These are phyloP conservation scores for Zhuliangozyma parablackwelliae DNA, from an alignment of 1,139 yeast genomes.

Conservation along the genomic window DNA sequence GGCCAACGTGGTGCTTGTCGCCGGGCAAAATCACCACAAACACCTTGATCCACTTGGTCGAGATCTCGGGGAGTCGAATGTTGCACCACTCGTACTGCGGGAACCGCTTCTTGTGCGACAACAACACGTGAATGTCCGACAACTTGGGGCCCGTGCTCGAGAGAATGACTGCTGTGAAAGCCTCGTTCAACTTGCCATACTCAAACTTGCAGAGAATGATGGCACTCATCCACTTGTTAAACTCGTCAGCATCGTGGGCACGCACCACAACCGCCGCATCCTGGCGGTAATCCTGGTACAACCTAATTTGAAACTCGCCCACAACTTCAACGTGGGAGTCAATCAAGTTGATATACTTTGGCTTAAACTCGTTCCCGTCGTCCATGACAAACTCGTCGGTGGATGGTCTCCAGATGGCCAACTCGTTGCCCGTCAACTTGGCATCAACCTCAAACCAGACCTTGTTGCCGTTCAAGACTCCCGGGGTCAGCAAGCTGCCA, in stretches of 20 bases:
- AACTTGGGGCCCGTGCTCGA: constrained; percentile 52
- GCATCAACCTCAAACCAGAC: constrained; percentile 40
- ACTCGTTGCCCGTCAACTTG: constrained; percentile 49
- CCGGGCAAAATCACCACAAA: constrained; percentile 43
- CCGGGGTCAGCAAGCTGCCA: constrained; percentile 27
- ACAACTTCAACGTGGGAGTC: constrained; percentile 36
- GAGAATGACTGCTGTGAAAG: constrained; percentile 52
- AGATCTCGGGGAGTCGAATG: constrained; percentile 51
- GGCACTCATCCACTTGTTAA: constrained; percentile 43
- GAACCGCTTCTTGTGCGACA: constrained; percentile 43
- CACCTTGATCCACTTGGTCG: constrained; percentile 52
- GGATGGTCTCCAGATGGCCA: constrained; percentile 44
- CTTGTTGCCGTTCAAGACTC: constrained; percentile 9
- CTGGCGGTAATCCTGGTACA: constrained; percentile 38
- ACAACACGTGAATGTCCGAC: constrained; percentile 50
- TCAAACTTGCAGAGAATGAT: constrained; percentile 47
- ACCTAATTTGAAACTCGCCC: constrained; percentile 22
- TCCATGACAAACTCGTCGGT: constrained; percentile 18
- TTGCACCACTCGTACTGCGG: constrained; percentile 54
- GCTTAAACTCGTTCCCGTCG: constrained; percentile 29
- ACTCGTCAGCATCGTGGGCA: constrained; percentile 28
- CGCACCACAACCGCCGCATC: constrained; percentile 29
- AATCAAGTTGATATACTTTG: constrained; percentile 46
- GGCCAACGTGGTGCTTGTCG: constrained; percentile 36
- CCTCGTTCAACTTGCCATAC: constrained; percentile 47